A percentile compares a stretch with the other conserved stretches of the same genome.
phyloP scores from a whole-genome alignment of 176 grass and related monocot species.

The Oryza meyeriana region DNA sequence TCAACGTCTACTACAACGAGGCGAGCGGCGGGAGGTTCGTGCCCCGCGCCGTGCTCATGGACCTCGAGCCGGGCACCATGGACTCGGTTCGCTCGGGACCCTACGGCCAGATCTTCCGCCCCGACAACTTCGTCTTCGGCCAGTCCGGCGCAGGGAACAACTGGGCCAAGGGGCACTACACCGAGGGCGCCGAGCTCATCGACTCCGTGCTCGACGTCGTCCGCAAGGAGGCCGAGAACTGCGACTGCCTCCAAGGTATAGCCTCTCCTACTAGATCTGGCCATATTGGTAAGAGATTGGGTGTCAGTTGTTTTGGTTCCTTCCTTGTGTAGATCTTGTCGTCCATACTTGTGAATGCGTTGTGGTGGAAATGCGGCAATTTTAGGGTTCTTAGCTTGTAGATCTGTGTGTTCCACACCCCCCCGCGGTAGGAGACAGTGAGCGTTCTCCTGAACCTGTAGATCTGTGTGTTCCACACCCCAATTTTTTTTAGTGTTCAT shows the following conservation, averaged over 20 bases:
- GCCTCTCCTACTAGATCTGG: neutral
- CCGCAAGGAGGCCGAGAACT: constrained; percentile 96
- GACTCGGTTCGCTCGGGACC: constrained; percentile 72
- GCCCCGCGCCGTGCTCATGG: constrained; percentile 91
- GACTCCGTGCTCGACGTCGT: constrained; percentile 91
- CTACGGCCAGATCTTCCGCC: constrained; percentile 84
- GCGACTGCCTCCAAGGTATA: constrained; percentile 87
- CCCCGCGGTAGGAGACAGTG: neutral
- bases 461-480: constrained; percentile 5
- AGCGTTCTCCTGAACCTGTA: neutral
- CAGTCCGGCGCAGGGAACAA: constrained; percentile 91
- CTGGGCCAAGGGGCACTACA: constrained; percentile 97
- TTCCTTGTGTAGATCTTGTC: neutral
- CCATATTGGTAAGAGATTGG: neutral
- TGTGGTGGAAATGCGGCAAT: neutral
- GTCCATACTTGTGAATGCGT: neutral
- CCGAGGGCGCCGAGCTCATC: constrained; percentile 94
- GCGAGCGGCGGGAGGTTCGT: constrained; percentile 59
- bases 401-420: constrained; percentile 27
- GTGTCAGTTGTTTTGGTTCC: neutral
- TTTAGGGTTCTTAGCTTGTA: neutral
- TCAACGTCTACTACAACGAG: constrained; percentile 99
- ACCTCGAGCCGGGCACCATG: constrained; percentile 94
- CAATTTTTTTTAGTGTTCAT: neutral
- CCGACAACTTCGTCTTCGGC: constrained; percentile 92